phyloP scores from a whole-genome alignment of 176 grass and related monocot genomes.

The Triticum aestivum region IWGSC_CS_RefSeq_v2.1 NC_057807.1:563701284-563701783 shows the following conservation, averaged over 20 bases:
- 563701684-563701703: constrained; percentile 40
- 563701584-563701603: neutral
- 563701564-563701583: too few species aligned
- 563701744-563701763: constrained; percentile 16
- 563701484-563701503: neutral
- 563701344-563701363: too few species aligned
- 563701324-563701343: too few species aligned
- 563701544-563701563: neutral
- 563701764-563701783: constrained; percentile 22
- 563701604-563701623: too few species aligned
- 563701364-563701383: too few species aligned
- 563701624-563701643: constrained; percentile 52
- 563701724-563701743: constrained; percentile 40
- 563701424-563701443: neutral
- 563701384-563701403: too few species aligned
- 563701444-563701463: neutral
- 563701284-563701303: too few species aligned
- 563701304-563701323: too few species aligned
- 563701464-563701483: neutral
- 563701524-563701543: neutral
- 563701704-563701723: constrained; percentile 45
- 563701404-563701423: neutral
- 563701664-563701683: neutral
- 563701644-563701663: constrained; percentile 41
- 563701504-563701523: neutral